Evolutionary conservation across 768 basidiomycete genomes (phyloP).

Genomic region (Lentinula detonsa): DNA sequence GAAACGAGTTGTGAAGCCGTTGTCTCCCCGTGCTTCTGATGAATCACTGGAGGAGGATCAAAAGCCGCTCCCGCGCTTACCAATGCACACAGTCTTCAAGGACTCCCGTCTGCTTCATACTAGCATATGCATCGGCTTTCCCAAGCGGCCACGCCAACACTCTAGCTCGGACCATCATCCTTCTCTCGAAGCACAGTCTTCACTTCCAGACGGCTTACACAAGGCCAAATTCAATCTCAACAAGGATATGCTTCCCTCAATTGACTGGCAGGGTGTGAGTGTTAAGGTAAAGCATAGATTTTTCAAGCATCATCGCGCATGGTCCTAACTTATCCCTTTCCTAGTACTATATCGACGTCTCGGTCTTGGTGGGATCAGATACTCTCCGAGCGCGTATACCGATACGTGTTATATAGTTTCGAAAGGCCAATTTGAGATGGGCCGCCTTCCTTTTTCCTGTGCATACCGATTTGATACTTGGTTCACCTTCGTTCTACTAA

Average conservation of each 20-base stretch:
- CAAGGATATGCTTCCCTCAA: constrained; percentile 55
- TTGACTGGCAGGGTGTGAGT: constrained; percentile 61
- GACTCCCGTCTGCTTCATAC: constrained; percentile 43
- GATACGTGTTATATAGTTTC: constrained; percentile 45
- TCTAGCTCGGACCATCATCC: constrained; percentile 35
- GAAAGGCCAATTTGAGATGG: neutral
- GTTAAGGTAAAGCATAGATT: constrained; percentile 47
- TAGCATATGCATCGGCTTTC: constrained; percentile 60
- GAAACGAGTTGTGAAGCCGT: constrained; percentile 28
- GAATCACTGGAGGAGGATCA: constrained; percentile 21
- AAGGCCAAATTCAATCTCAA: constrained; percentile 52
- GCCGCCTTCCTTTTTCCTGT: neutral
- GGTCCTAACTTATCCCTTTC: constrained; percentile 4
- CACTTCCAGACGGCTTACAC: constrained; percentile 63
- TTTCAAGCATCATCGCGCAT: neutral
- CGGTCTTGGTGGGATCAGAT: constrained; percentile 60
- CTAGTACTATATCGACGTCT: constrained; percentile 71
- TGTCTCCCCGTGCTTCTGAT: constrained; percentile 16
- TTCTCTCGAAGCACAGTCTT: constrained; percentile 35
- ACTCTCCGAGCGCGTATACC: constrained; percentile 58
- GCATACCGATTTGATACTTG: neutral
- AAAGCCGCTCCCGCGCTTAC: constrained; percentile 38
- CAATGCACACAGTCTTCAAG: constrained; percentile 28
- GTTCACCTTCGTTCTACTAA: neutral
- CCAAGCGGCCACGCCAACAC: constrained; percentile 55